Base-by-base conservation (phyloP, 2,329 filamentous ascomycete species). In the Zelopaecilomyces penicillatus region DNA sequence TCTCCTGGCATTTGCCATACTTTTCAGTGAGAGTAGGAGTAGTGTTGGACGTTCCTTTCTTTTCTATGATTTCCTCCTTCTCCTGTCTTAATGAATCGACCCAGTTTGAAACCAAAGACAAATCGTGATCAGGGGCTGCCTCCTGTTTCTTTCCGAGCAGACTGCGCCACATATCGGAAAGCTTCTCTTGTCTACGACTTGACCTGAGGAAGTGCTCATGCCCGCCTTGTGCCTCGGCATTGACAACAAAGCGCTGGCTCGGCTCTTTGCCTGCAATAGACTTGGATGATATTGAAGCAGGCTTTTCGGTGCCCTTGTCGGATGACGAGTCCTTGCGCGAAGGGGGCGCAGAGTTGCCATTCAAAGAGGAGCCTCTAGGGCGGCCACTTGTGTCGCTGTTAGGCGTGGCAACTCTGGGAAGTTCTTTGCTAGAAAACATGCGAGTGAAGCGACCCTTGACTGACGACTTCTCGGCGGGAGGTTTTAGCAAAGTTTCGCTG, bases 1-100 rank as follows among this genome's bases (percentile, higher is more conserved):
- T 82, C 64, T 98, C 93, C 61, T 97, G 91, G 62, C 93, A 97
- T 68, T 97, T 97, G 56, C 93, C 93, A 62, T 98, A 98, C 64
- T 97, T 97, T 60, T 97, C 88, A 2, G 93, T 87, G 40, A 98
- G 72, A 1, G 89, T 89, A 4, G 63, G 59, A 19, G 80, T 81
- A 11, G 85, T 75, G 58, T 84, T 86, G 5, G 84, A 78, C 1
- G 84, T 84, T 27, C 79, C 80, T 62, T 84, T 93, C 68, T 84
- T 88, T 56, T 95, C 87, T 34, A 77, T 79, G 48, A 87, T 83
- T 61, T 94, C 83, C 48, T 94, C 88, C 63, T 88, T 89, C 64
- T 96, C 90, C 54, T 80, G 85, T 62, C 89, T 87, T 54, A 96
- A 75, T 50, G 94, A 90, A 63, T 96, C 91, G 45, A 96, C 90